Evolutionary conservation across 257 asterid genomes (phyloP), one percentile per base, ranked within the genome.

Genomic region (Hygrophila difformis): DNA sequence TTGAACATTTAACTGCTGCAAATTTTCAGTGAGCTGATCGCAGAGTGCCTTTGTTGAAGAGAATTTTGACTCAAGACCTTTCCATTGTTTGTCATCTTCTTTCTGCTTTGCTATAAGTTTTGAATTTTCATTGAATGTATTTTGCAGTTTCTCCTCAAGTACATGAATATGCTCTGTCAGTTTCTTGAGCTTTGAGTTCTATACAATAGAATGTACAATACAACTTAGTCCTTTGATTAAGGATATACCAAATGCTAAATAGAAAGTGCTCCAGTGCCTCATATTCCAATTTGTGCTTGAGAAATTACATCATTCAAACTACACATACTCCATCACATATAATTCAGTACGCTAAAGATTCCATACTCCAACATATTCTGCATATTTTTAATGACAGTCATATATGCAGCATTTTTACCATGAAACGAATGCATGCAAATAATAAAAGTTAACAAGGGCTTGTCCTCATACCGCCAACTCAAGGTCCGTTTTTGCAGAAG

Each of bases 21-120:
- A 56, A 42, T 95, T 86, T 61, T 72, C 87, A n/a, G 71, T 68
- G 47, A 91, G 82, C 69, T 82, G 86, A 74, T 78, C 83, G 49
- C 96, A 91, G 59, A 70, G 49, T 44, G 82, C 66, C 74, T 80
- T 86, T 20, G 94, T 78, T 23, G 82, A 82, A 56, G 74, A 68
- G 66, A 91, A 76, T 65, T 91, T 91, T 13, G 93, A 87, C 49
- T 86, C 95, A 46, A 91, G 78, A 49, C 95, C 99, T 56, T 48
- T 74, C 96, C 99, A 86, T n/a, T 82, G 88, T 71, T 82, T 86
- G 68, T 78, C 89, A 53, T 91, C 97, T 64, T 91, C 99, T 69
- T 82, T 86, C 67, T 78, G 95, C 76, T 71, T 86, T 57, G 74
- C 95, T 61, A 76, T 82, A 43, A 80, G 73, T 71, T 74, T 83